Base-by-base conservation (phyloP, 345 rosid genomes). In the Fremontodendron californicum region DNA sequence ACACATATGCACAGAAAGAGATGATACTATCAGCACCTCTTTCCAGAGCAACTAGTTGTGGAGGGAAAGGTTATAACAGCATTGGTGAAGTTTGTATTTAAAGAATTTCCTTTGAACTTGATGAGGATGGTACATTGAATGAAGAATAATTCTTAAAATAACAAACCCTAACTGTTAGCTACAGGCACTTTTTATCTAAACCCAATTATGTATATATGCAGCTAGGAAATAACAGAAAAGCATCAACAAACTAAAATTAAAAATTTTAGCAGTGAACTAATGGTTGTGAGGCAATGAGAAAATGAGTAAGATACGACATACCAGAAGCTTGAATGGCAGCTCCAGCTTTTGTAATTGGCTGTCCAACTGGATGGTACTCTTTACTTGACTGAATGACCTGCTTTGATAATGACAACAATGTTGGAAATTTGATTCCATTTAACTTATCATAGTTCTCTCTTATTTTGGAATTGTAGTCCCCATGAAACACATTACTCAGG, bases 291-390 rank as follows among this genome's bases (percentile, higher is more conserved):
- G 37, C 23, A 31, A 23, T 70, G 29, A 6, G 3, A 15, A 18
- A 15, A 5, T 16, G 63, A 48, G 16, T 13, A 39, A 73, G 57
- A 45, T 29, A 37, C 77, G 74, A 85, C 93, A 12, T 46, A 94
- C 98, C 98, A 79, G 98, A 93, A 76, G 97, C 97, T 79, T 93
- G 97, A 73, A 93, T 68, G 69, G 85, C 79, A 74, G 97, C 92
- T 81, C 91, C 94, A 25, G 86, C 76, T 82, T 94, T 94, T 60
- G 69, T 72, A 57, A 89, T 60, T 2, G 95, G 93, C 67, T 83
- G 77, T 33, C 98, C 87, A 63, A 94, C 87, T 10, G 97, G 98
- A 58, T 78, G 78, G 76, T 86, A 87, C n/a, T 89, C 81, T 11
- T 78, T 81, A 67, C 83, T 84, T 33, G 76, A 55, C 70, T 87